These are phyloP conservation scores for Salvia rosmarinus DNA, from an alignment of 257 asterid genomes.

Conservation along the genomic window DNA sequence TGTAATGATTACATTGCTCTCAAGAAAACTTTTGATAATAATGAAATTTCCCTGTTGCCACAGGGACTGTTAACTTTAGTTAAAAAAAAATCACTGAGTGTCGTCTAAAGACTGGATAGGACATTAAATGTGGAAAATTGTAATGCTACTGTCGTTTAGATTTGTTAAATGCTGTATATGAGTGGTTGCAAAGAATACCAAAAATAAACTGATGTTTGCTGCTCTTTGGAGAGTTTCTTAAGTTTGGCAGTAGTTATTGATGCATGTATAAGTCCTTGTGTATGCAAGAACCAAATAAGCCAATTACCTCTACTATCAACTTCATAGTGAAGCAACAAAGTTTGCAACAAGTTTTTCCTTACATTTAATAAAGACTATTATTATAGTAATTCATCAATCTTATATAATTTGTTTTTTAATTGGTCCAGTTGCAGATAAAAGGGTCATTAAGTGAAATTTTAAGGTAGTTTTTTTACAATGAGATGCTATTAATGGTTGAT, in stretches of 20 bases:
- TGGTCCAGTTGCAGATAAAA: constrained; percentile 3
- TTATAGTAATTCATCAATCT: constrained; percentile 1
- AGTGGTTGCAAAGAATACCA: neutral
- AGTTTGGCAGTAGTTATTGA: neutral
- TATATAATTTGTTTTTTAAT: neutral
- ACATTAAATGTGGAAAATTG: neutral
- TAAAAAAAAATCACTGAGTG: neutral
- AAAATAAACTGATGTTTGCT: neutral
- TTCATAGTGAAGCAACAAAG: neutral
- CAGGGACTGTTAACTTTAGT: neutral
- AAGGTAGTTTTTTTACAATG: neutral
- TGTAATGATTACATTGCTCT: neutral
- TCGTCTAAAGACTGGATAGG: neutral
- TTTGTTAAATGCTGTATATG: neutral
- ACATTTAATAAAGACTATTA: neutral
- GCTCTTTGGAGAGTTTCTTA: neutral
- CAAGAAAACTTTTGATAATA: neutral
- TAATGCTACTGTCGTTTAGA: neutral
- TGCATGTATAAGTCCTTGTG: constrained; percentile 8
- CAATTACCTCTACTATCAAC: neutral
- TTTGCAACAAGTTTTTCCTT: neutral
- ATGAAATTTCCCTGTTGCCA: neutral
- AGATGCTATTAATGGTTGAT: constrained; percentile 16
- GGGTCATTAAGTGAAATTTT: neutral
- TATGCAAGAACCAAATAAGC: neutral